Evolutionary conservation across 192 early-diverging fungal species (phyloP).

Genomic region (Coemansia sp.): DNA sequence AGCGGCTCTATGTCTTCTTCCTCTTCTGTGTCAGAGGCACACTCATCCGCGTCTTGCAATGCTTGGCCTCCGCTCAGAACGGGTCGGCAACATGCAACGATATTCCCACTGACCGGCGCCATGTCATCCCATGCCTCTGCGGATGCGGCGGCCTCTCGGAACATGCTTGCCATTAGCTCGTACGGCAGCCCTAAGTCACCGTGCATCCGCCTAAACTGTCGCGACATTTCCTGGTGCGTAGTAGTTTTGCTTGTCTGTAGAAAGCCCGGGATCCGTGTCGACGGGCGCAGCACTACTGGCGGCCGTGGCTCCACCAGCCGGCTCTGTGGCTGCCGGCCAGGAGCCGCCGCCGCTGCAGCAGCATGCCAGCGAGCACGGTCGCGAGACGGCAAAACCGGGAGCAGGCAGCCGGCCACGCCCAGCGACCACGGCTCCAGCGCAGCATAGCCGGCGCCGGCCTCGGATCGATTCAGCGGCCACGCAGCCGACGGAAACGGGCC

Average conservation of each 20-base stretch:
- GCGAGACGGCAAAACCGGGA: slow-evolving; percentile 6
- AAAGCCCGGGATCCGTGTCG: slow-evolving; percentile 31
- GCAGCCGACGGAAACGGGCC: slow-evolving; percentile 23
- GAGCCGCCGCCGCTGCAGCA: slow-evolving; percentile 2
- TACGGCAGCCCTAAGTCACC: slow-evolving; percentile 22
- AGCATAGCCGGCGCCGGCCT: slow-evolving; percentile 1
- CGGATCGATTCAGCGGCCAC: slow-evolving; percentile 35
- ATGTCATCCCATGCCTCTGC: slow-evolving; percentile 5
- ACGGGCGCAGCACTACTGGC: slow-evolving; percentile 16
- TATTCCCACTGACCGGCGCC: slow-evolving; percentile 9
- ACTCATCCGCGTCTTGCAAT: neutral
- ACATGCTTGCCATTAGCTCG: slow-evolving; percentile 2
- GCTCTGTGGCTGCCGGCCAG: neutral
- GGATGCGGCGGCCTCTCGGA: slow-evolving; percentile 12
- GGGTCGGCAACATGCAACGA: slow-evolving; percentile 17
- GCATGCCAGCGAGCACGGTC: slow-evolving; percentile 7
- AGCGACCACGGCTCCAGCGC: slow-evolving; percentile 9
- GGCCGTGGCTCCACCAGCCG: neutral
- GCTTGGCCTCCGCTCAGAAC: neutral
- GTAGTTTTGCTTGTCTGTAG: neutral
- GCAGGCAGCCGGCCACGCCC: slow-evolving; percentile 9
- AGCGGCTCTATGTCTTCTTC: no score
- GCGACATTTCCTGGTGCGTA: slow-evolving; percentile 6
- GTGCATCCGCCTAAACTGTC: slow-evolving; percentile 5
- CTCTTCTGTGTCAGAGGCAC: neutral